Percentiles rank a stretch among this genome's conserved stretches.
Evolutionary conservation across 2,329 filamentous ascomycete species (phyloP).

Genomic region (Trichoderma aggressivum): DNA sequence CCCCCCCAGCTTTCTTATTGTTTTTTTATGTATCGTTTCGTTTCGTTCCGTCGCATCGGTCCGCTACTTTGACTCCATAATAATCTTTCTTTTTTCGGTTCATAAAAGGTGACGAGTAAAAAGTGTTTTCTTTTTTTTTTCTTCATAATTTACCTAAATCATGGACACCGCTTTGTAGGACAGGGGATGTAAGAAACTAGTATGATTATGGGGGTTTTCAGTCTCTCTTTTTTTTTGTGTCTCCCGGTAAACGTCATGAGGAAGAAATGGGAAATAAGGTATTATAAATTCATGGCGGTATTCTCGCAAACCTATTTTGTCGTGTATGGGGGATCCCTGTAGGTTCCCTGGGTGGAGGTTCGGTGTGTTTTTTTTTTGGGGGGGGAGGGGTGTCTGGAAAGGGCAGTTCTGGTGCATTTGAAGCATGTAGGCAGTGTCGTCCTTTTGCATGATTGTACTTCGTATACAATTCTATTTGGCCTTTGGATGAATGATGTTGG

Average conservation of each 20-base stretch:
- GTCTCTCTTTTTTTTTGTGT: neutral
- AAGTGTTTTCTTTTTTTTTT: too few relatives aligned
- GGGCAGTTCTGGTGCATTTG: neutral
- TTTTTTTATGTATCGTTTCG: too few relatives aligned
- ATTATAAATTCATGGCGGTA: neutral
- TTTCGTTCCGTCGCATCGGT: neutral
- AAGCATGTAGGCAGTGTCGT: neutral
- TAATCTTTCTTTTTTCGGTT: neutral
- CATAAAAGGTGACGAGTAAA: neutral
- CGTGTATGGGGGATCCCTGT: neutral
- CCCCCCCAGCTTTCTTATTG: neutral
- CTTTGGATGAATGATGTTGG: neutral
- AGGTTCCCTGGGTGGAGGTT: neutral
- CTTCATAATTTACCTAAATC: neutral
- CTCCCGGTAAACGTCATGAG: neutral
- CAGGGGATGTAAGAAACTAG: conserved; percentile 3
- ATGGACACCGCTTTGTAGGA: neutral
- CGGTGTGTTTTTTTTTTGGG: neutral
- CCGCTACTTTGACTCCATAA: neutral
- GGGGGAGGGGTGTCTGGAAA: neutral
- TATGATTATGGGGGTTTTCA: neutral
- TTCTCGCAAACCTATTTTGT: neutral
- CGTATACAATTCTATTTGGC: neutral
- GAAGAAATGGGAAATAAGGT: neutral
- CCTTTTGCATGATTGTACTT: neutral